Percentiles rank a stretch among this genome's conserved stretches.
Evolutionary conservation across 1,284 basidiomycete species (phyloP).

Genomic region (Filobasidium uniguttulatum): DNA sequence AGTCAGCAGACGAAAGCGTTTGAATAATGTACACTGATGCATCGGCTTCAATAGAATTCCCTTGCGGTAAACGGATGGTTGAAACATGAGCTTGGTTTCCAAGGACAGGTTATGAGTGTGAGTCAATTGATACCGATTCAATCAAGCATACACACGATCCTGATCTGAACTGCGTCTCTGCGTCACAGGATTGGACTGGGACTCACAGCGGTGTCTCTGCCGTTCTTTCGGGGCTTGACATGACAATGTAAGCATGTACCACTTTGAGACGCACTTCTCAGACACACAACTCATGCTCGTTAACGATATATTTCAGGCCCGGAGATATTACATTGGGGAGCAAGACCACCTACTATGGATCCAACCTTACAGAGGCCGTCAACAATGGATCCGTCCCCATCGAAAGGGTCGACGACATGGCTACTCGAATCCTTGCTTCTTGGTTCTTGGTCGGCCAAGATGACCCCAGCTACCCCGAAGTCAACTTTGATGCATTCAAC

Average conservation of each 20-base stretch:
- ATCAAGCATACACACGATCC: too few relatives aligned
- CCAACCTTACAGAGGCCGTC: conserved; percentile 44
- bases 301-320: conserved; percentile 51
- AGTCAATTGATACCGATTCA: too few relatives aligned
- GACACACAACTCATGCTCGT: not conserved
- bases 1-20: too few relatives aligned
- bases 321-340: conserved; percentile 47
- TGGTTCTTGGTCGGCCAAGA: conserved; percentile 55
- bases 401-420: conserved; percentile 50
- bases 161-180: too few relatives aligned
- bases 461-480: conserved; percentile 41
- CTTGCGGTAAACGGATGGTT: conserved; percentile 53
- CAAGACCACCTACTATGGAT: conserved; percentile 43
- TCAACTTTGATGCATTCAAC: conserved; percentile 32
- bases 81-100: conserved; percentile 63
- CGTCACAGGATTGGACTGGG: conserved; percentile 56
- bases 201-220: conserved; percentile 44
- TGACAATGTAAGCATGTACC: conserved; percentile 32
- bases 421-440: conserved; percentile 48
- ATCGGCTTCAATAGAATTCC: too few relatives aligned
- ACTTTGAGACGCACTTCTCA: not conserved
- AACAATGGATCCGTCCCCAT: conserved; percentile 44
- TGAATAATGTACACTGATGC: too few relatives aligned
- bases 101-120: conserved; percentile 49
- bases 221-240: conserved; percentile 50